phyloP scores from a whole-genome alignment of 352 stramenopile species.

The Elongisporangium senticosum region DNA sequence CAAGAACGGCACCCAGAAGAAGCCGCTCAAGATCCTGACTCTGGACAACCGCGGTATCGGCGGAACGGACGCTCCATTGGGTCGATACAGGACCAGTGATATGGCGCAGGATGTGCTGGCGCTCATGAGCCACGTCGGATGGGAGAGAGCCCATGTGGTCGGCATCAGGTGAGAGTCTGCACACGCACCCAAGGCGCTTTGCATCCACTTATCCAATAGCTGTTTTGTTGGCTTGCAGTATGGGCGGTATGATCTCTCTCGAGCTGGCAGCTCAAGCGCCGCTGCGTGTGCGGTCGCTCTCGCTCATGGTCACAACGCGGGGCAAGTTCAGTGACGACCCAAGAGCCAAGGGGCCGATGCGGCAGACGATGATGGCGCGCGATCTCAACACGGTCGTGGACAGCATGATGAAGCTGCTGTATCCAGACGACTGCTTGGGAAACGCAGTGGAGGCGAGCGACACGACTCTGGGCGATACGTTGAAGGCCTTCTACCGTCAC shows the following conservation, averaged over 20 bases:
- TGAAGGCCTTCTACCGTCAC: constrained; percentile 30
- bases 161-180: constrained; percentile 27
- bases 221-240: constrained; percentile 15
- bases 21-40: constrained; percentile 27
- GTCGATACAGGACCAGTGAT: constrained; percentile 36
- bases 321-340: constrained; percentile 24
- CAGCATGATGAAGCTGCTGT: constrained; percentile 30
- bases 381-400: constrained; percentile 20
- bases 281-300: constrained; percentile 27
- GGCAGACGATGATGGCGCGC: constrained; percentile 25
- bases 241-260: constrained; percentile 39
- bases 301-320: constrained; percentile 33
- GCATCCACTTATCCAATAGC: constrained; percentile 1
- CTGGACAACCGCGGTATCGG: constrained; percentile 47
- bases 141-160: constrained; percentile 29
- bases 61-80: constrained; percentile 25
- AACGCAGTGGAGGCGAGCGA: constrained; percentile 21
- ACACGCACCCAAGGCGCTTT: too few species aligned
- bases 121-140: constrained; percentile 36
- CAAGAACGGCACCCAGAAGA: constrained; percentile 9
- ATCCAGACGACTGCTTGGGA: constrained; percentile 28
- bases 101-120: constrained; percentile 43
- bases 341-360: constrained; percentile 18
- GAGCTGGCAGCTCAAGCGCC: constrained; percentile 26
- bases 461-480: constrained; percentile 22